phyloP scores from a whole-genome alignment of 2,329 filamentous ascomycete genomes.

The Fusarium brachygibbosum region DNA sequence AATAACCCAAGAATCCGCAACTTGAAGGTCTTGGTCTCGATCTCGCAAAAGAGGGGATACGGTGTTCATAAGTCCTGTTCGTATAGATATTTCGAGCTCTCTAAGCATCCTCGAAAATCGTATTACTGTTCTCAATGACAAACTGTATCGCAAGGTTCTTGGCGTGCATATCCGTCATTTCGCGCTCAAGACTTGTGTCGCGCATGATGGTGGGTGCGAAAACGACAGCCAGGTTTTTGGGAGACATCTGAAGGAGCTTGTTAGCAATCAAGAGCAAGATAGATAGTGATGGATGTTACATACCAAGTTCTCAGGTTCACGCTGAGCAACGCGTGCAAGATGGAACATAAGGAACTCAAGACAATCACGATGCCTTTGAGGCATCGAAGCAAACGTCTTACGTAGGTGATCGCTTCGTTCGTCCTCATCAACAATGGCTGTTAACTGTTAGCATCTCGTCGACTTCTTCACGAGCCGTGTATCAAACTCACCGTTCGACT shows the following conservation, averaged over 20 bases:
- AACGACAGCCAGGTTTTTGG: conserved; percentile 94
- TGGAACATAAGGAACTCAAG: conserved; percentile 96
- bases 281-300: conserved; percentile 50
- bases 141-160: conserved; percentile 95
- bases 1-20: conserved; percentile 29
- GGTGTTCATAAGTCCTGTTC: conserved; percentile 15
- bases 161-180: conserved; percentile 95
- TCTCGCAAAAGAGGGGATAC: conserved; percentile 20
- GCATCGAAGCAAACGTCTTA: conserved; percentile 81
- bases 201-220: conserved; percentile 99
- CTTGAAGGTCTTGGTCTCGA: conserved; percentile 17
- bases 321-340: conserved; percentile 84
- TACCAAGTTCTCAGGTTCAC: conserved; percentile 87
- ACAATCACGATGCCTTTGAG: conserved; percentile 86
- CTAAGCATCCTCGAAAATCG: conserved; percentile 74
- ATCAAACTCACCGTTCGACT: conserved; percentile 75
- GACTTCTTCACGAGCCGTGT: not conserved
- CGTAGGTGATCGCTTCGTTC: conserved; percentile 80
- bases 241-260: conserved; percentile 78
- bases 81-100: conserved; percentile 22
- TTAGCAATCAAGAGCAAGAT: conserved; percentile 28
- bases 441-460: conserved; percentile 41
- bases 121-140: conserved; percentile 88
- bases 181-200: conserved; percentile 87
- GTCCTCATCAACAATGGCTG: conserved; percentile 73